Conservation (phyloP, 1,284 basidiomycete species). For the Takashimella koratensis region DNA sequence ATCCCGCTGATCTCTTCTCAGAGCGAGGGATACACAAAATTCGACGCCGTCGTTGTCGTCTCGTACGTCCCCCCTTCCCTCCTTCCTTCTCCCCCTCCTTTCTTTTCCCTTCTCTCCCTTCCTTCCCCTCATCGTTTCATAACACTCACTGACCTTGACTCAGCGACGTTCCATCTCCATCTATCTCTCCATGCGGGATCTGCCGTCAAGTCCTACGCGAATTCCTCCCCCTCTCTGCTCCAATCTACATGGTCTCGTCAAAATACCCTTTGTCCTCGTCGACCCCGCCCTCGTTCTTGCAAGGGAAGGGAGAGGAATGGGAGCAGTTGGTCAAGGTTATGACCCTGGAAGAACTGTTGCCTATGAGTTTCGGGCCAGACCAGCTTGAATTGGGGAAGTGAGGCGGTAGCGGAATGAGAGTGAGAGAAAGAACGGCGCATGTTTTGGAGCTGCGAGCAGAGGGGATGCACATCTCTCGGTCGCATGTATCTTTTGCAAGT, state of each 20-base stretch:
- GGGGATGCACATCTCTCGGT: too few relatives aligned
- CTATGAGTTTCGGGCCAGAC: slow-evolving; percentile 84
- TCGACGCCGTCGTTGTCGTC: slow-evolving; percentile 68
- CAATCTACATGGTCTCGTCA: slow-evolving; percentile 70
- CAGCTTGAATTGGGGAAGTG: slow-evolving; percentile 58
- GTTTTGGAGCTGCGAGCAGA: too few relatives aligned
- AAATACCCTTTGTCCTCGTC: slow-evolving; percentile 55
- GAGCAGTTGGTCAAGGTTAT: slow-evolving; percentile 59
- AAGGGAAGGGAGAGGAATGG: slow-evolving; percentile 42
- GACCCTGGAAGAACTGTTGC: slow-evolving; percentile 71
- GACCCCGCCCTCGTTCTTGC: slow-evolving; percentile 21
- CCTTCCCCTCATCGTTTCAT: not conserved
- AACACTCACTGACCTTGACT: not conserved
- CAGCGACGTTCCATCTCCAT: slow-evolving; percentile 59
- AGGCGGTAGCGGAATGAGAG: too few relatives aligned
- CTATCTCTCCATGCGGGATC: slow-evolving; percentile 80
- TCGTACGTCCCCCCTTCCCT: slow-evolving; percentile 53
- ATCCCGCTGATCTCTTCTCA: slow-evolving; percentile 38
- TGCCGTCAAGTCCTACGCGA: slow-evolving; percentile 89
- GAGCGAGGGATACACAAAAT: slow-evolving; percentile 69
- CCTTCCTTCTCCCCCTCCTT: not conserved
- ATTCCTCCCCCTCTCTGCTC: slow-evolving; percentile 70
- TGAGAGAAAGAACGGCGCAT: too few relatives aligned
- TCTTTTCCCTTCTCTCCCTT: not conserved
- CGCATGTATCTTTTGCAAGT: too few relatives aligned